These are phyloP conservation scores for Boletus pseudo-olivaceus DNA, from an alignment of 768 basidiomycete genomes.

Conservation along the genomic window DNA sequence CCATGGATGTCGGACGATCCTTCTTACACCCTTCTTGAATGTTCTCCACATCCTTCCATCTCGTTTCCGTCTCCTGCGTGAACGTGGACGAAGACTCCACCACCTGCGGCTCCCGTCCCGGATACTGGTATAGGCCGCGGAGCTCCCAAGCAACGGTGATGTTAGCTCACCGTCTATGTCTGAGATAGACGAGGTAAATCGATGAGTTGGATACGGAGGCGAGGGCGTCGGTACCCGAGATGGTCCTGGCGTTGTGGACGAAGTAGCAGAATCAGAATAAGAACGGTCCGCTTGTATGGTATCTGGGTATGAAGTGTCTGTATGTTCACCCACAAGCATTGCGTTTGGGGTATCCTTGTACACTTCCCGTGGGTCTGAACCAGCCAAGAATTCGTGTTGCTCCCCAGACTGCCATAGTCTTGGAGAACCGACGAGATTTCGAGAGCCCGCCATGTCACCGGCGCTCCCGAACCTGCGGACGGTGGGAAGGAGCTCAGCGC, in stretches of 20 bases:
- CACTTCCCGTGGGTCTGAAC: constrained; percentile 42
- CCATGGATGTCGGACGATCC: constrained; percentile 65
- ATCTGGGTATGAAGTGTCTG: constrained; percentile 24
- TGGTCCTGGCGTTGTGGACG: constrained; percentile 50
- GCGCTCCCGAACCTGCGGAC: constrained; percentile 3
- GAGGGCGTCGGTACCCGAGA: constrained; percentile 64
- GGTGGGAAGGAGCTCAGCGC: constrained; percentile 8
- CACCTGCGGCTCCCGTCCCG: constrained; percentile 50
- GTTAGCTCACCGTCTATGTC: constrained; percentile 62
- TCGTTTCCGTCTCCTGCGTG: constrained; percentile 51
- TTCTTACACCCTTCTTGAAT: constrained; percentile 52
- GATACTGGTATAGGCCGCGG: constrained; percentile 33
- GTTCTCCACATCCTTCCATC: constrained; percentile 45
- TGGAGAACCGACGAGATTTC: constrained; percentile 10
- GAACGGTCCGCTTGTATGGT: constrained; percentile 19
- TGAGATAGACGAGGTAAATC: constrained; percentile 52
- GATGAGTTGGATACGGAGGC: constrained; percentile 46
- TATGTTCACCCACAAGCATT: constrained; percentile 7
- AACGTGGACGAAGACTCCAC: constrained; percentile 44
- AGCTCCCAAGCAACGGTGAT: constrained; percentile 40
- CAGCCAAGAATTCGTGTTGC: constrained; percentile 46
- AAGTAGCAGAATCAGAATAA: constrained; percentile 27
- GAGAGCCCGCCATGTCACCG: constrained; percentile 18
- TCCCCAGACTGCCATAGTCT: constrained; percentile 18
- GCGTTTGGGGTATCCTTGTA: constrained; percentile 17